Evolutionary conservation across 257 asterid genomes (phyloP), one percentile per base, ranked within the genome.

Genomic region (Gentiana straminea): DNA sequence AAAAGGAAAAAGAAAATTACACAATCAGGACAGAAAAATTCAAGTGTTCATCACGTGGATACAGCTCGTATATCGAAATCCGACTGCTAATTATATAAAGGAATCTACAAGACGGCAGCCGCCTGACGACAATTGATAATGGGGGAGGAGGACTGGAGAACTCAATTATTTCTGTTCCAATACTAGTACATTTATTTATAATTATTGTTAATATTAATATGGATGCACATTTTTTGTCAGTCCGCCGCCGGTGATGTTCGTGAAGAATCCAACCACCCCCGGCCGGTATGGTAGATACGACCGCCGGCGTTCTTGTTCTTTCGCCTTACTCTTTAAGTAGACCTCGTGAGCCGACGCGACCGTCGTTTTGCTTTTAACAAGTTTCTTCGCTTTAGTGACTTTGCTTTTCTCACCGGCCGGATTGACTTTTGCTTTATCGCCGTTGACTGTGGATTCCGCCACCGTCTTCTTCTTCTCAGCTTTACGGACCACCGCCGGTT

Each of bases 251-350:
- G 68, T 81, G 13, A 79, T 82, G 59, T 79, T 92, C 2, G 99
- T 92, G 54, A 92, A 92, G 32, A 92, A 73, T 1, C 99, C 99
- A 81, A 88, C 81, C 2, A 92, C 60, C 68, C 83, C 97, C 70
- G 89, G 94, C 79, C 95, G 75, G 82, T 92, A 92, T 32, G 95
- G 98, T 62, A 88, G 62, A 58, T 88, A 83, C 53, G 97, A 79
- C 68, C 83, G 75, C 71, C 87, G 82, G 61, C 80, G 82, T 36
- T 64, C 81, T 34, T 58, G 78, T 33, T 51, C 77, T 62, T 72
- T 79, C 0, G 87, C 94, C 69, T 83, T 91, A 13, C 76, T 84
- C 65, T 54, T 81, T 87, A 92, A 13, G 49, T 86, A 90, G 47
- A 61, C 79, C 73, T 89, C 97, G 11, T 86, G 94, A 4, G 97